Percentiles rank a stretch among this genome's conserved stretches.
phyloP scores from a whole-genome alignment of 192 early-diverging fungal genomes.

The Backusella australiensis region DNA sequence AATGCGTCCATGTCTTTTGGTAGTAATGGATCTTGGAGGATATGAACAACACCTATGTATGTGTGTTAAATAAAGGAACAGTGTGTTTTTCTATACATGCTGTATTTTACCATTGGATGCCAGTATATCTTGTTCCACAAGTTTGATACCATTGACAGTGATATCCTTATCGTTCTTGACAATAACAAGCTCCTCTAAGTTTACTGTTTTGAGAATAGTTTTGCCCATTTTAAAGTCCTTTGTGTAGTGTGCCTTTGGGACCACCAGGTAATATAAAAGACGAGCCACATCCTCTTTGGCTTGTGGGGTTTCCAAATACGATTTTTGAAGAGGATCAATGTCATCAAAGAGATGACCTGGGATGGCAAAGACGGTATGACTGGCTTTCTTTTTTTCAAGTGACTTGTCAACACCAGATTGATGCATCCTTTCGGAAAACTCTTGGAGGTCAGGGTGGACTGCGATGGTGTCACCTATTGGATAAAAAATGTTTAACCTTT shows the following conservation, averaged over 20 bases:
- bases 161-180: background rate
- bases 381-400: slow-evolving; percentile 28
- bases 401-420: slow-evolving; percentile 17
- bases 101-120: slow-evolving; percentile 38
- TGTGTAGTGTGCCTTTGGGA: slow-evolving; percentile 32
- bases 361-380: slow-evolving; percentile 48
- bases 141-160: slow-evolving; percentile 19
- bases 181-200: slow-evolving; percentile 15
- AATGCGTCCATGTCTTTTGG: slow-evolving; percentile 10
- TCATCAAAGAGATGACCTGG: slow-evolving; percentile 20
- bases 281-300: slow-evolving; percentile 38
- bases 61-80: slow-evolving; percentile 30
- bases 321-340: slow-evolving; percentile 30
- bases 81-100: too few species aligned
- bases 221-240: slow-evolving; percentile 27
- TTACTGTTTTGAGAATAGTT: background rate
- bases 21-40: slow-evolving; percentile 8
- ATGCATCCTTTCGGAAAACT: slow-evolving; percentile 20
- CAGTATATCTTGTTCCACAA: slow-evolving; percentile 35
- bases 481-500: background rate
- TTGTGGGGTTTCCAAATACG: slow-evolving; percentile 28
- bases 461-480: background rate
- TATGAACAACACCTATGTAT: slow-evolving; percentile 45
- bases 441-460: slow-evolving; percentile 6
- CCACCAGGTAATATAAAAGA: slow-evolving; percentile 45